These are phyloP conservation scores for Rubia yunnanensis DNA, from an alignment of 257 asterid species.

Conservation along the genomic window DNA sequence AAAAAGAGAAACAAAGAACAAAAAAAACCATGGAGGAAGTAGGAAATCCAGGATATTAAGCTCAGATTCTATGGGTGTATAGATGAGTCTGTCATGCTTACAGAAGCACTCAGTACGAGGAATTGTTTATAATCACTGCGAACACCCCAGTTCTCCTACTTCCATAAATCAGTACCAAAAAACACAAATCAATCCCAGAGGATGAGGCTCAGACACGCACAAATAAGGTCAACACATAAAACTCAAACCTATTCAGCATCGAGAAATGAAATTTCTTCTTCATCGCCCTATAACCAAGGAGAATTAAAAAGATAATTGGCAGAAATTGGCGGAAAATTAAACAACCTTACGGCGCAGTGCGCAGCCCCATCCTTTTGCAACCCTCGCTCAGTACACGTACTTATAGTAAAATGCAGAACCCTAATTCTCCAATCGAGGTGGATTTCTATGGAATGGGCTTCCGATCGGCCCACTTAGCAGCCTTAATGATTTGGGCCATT, in stretches of 20 bases:
- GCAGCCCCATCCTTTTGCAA: not conserved
- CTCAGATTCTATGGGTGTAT: slow-evolving; percentile 70
- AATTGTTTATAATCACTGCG: slow-evolving; percentile 49
- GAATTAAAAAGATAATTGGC: not conserved
- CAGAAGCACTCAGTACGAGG: slow-evolving; percentile 50
- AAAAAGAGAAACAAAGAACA: not conserved
- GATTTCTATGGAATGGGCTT: not conserved
- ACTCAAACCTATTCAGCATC: slow-evolving; percentile 42
- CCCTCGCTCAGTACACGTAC: too few relatives aligned
- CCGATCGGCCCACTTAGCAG: not conserved
- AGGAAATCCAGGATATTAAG: slow-evolving; percentile 9
- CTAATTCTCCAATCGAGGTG: not conserved
- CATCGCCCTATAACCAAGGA: slow-evolving; percentile 22
- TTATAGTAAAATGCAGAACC: not conserved
- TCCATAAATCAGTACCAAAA: not conserved
- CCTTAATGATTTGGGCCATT: not conserved
- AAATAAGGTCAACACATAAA: slow-evolving; percentile 48
- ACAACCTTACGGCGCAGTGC: not conserved
- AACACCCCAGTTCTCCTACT: not conserved
- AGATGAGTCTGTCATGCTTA: slow-evolving; percentile 42
- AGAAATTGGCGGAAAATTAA: too few relatives aligned
- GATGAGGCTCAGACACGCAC: slow-evolving; percentile 83
- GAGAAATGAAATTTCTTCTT: slow-evolving; percentile 53
- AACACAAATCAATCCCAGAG: not conserved
- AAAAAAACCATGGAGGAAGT: not conserved